phyloP scores from a whole-genome alignment of 148 eudicot genomes.

The Silene latifolia region DNA sequence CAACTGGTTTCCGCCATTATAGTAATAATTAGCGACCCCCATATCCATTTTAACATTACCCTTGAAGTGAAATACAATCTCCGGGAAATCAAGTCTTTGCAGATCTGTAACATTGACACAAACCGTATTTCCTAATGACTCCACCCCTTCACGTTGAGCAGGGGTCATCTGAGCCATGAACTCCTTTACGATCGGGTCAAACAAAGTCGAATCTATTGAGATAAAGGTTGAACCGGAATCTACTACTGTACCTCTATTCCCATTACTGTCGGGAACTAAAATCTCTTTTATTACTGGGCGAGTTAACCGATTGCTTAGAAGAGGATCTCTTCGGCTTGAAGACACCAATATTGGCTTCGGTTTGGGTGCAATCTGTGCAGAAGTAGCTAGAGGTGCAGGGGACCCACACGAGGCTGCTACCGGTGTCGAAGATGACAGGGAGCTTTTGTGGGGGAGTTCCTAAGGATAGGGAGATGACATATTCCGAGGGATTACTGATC shows the following conservation, averaged over 20 bases:
- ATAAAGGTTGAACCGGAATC: conserved; percentile 73
- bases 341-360: background rate
- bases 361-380: background rate
- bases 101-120: background rate
- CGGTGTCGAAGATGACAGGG: background rate
- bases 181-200: conserved; percentile 41
- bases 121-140: background rate
- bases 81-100: background rate
- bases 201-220: conserved; percentile 37
- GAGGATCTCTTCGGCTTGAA: background rate
- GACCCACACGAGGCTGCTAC: conserved; percentile 5
- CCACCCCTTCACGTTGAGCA: conserved; percentile 34
- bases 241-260: conserved; percentile 59
- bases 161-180: conserved; percentile 38
- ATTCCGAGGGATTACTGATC: background rate
- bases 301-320: background rate
- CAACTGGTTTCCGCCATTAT: background rate
- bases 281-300: background rate
- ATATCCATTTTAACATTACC: background rate
- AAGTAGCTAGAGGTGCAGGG: background rate
- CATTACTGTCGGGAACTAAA: conserved; percentile 35
- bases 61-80: background rate
- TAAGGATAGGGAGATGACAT: background rate
- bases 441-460: background rate
- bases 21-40: background rate